Evolutionary conservation across 2,329 filamentous ascomycete genomes (phyloP).

Genomic region (Magnaporthiopsis poae): DNA sequence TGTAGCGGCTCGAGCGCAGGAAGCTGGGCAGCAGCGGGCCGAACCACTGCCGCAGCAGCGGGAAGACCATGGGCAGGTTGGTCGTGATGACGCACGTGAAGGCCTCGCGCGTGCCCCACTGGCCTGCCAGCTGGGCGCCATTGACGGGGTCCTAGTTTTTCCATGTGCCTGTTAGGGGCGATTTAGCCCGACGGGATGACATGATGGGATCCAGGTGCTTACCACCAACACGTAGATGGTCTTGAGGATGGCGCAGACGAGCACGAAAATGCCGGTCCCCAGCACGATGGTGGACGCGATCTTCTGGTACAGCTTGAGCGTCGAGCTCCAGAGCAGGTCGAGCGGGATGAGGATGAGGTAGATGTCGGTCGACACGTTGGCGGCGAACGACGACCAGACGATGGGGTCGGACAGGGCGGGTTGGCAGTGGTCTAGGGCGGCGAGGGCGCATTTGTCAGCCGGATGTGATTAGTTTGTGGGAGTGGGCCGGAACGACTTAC

Average conservation of each 20-base stretch:
- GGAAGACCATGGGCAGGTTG: slow-evolving; percentile 31
- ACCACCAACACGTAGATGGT: slow-evolving; percentile 24
- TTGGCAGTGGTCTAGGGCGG: slow-evolving; percentile 30
- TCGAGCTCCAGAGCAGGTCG: slow-evolving; percentile 30
- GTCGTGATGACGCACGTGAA: slow-evolving; percentile 30
- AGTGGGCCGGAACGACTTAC: slow-evolving; percentile 17
- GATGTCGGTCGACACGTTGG: slow-evolving; percentile 41
- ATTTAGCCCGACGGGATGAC: neutral
- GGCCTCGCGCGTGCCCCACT: slow-evolving; percentile 27
- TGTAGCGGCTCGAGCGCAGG: slow-evolving; percentile 25
- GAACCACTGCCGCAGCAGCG: slow-evolving; percentile 29
- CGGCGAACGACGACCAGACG: slow-evolving; percentile 36
- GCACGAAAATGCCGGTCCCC: slow-evolving; percentile 26
- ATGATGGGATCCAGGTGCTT: neutral
- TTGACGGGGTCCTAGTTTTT: slow-evolving; percentile 20
- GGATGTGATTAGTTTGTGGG: too few species aligned
- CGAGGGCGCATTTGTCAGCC: neutral
- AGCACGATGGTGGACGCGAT: slow-evolving; percentile 24
- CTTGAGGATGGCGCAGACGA: slow-evolving; percentile 25
- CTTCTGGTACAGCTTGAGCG: slow-evolving; percentile 24
- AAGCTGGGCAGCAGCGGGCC: slow-evolving; percentile 26
- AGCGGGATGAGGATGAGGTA: slow-evolving; percentile 46
- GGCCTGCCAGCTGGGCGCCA: slow-evolving; percentile 23
- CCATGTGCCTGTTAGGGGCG: neutral
- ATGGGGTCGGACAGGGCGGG: slow-evolving; percentile 21